Evolutionary conservation across 2,329 filamentous ascomycete genomes (phyloP).

Genomic region (Graphiopsis chlorocephala): DNA sequence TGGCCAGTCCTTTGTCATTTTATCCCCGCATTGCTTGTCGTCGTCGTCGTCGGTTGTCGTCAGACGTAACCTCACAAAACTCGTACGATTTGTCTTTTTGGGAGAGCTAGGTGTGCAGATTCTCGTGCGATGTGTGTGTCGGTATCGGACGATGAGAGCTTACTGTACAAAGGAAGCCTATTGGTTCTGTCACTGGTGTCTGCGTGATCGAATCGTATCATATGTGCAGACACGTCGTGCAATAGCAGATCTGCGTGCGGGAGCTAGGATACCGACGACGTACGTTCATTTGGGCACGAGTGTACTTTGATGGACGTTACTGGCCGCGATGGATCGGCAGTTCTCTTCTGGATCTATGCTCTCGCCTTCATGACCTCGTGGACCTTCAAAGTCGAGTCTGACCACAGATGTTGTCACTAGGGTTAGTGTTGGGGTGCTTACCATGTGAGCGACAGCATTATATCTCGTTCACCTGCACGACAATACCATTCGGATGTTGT

Average conservation of each 20-base stretch:
- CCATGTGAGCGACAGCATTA: neutral
- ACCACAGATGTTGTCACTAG: neutral
- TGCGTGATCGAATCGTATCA: neutral
- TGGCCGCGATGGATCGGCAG: neutral
- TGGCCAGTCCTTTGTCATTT: neutral
- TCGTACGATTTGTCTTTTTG: neutral
- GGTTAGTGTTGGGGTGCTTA: neutral
- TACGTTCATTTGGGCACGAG: neutral
- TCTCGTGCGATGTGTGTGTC: neutral
- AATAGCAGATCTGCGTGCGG: no score
- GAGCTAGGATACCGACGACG: neutral
- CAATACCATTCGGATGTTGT: neutral
- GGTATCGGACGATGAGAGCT: neutral
- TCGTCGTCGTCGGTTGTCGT: neutral
- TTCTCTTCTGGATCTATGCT: neutral
- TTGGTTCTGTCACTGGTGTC: no score
- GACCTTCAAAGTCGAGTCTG: neutral
- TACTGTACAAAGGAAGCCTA: neutral
- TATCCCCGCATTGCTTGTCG: neutral
- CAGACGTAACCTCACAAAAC: slow-evolving; percentile 28
- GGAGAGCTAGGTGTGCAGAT: neutral
- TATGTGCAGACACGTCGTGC: neutral
- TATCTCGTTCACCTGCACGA: neutral
- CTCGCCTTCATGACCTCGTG: neutral
- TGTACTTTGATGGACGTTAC: neutral